These are phyloP conservation scores for Globisporangium orthogonon DNA, from an alignment of 352 stramenopile genomes.

Conservation along the genomic window DNA sequence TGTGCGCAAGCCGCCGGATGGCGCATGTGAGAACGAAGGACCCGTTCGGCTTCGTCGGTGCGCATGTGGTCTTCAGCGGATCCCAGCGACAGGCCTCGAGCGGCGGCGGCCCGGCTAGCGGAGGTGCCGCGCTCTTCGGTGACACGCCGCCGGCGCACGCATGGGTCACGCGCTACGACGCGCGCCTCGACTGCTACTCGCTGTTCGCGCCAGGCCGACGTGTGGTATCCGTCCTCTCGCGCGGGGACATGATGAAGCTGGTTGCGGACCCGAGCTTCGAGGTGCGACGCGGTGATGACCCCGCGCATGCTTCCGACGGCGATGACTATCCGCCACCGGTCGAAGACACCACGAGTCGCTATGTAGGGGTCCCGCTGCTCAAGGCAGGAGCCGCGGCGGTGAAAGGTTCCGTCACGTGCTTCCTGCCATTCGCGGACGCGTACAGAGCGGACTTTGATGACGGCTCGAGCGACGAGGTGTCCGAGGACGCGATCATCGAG, in stretches of 20 bases:
- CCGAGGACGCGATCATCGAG: slow-evolving; percentile 51
- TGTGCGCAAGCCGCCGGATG: slow-evolving; percentile 2
- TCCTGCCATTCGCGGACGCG: slow-evolving; percentile 50
- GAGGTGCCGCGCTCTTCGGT: neutral
- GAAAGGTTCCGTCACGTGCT: slow-evolving; percentile 37
- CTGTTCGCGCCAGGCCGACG: slow-evolving; percentile 42
- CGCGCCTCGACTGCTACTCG: slow-evolving; percentile 52
- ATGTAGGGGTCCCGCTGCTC: slow-evolving; percentile 37
- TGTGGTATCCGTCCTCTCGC: slow-evolving; percentile 25
- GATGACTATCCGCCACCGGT: slow-evolving; percentile 43
- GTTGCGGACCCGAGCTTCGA: slow-evolving; percentile 46
- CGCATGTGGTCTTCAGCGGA: slow-evolving; percentile 30
- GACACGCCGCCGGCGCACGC: slow-evolving; percentile 30
- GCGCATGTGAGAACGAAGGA: slow-evolving; percentile 39
- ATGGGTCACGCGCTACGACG: slow-evolving; percentile 71
- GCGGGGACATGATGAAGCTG: slow-evolving; percentile 60
- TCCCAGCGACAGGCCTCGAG: slow-evolving; percentile 1
- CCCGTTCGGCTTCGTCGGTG: slow-evolving; percentile 57
- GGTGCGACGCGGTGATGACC: slow-evolving; percentile 34
- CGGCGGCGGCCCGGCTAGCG: neutral
- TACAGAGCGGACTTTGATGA: slow-evolving; percentile 56
- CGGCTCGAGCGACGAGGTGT: slow-evolving; percentile 33
- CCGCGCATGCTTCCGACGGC: slow-evolving; percentile 17
- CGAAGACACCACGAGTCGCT: slow-evolving; percentile 42
- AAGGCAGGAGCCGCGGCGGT: neutral